A percentile compares a stretch with the other conserved stretches of the same genome.
Conservation (phyloP, 2,329 filamentous ascomycete species). For the Penicillium polonicum region DNA sequence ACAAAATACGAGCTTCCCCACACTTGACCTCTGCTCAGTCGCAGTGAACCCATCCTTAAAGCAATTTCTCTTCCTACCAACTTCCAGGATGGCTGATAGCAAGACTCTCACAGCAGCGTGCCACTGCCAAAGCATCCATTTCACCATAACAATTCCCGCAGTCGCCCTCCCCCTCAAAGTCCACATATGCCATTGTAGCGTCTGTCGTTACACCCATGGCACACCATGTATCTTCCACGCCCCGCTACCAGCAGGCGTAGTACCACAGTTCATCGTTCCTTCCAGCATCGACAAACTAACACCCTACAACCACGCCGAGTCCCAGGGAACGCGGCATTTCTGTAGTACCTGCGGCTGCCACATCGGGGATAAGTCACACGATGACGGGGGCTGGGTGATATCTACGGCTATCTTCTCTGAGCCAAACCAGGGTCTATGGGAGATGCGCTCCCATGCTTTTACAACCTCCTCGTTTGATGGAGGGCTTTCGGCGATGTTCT, state of each 20-base stretch:
- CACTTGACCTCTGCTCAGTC: neutral
- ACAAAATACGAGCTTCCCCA: constrained; percentile 1
- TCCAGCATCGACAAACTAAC: constrained; percentile 23
- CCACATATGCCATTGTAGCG: constrained; percentile 47
- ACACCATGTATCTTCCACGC: constrained; percentile 30
- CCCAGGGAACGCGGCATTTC: constrained; percentile 36
- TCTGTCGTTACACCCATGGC: constrained; percentile 45
- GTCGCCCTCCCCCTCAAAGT: constrained; percentile 38
- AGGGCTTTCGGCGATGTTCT: constrained; percentile 20
- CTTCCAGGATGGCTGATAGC: constrained; percentile 7
- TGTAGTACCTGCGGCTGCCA: constrained; percentile 48
- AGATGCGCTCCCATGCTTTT: constrained; percentile 21
- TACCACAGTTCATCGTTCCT: constrained; percentile 24
- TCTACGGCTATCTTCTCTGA: constrained; percentile 28
- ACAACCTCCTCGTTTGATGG: constrained; percentile 18
- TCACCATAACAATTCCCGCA: constrained; percentile 37
- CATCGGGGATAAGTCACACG: constrained; percentile 18
- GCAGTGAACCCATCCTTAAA: too few relatives aligned
- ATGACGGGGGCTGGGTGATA: constrained; percentile 20
- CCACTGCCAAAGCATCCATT: constrained; percentile 26
- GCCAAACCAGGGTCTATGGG: constrained; percentile 17
- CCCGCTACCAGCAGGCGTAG: constrained; percentile 19
- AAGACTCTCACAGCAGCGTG: constrained; percentile 27
- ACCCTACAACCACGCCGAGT: constrained; percentile 32
- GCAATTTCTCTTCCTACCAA: too few relatives aligned